Base-by-base conservation (phyloP, 2,329 filamentous ascomycete genomes). In the Rhynchosporium graminicola region DNA sequence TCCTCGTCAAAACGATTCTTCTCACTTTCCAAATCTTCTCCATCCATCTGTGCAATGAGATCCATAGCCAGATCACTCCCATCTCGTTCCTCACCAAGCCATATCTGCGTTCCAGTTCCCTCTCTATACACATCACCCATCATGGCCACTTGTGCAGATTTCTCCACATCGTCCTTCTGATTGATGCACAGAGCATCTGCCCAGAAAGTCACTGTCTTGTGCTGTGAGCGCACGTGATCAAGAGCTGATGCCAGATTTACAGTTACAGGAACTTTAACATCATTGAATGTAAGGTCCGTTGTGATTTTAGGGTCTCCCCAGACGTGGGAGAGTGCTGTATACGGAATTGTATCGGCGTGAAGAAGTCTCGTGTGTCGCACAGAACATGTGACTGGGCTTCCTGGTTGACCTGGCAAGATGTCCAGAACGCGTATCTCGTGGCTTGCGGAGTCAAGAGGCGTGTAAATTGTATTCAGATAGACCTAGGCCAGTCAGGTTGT, bases 181-280 rank as follows among this genome's bases (percentile, higher is more conserved):
- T 65, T 57, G 36, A 65, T 65, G 45, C 63, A 61, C 9, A 65
- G 5, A 10, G 63, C 61, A 50, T 65, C 63, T 43, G 61, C 45
- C 63, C 63, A 65, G n/a, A 65, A 29, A 26, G 59, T 59, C 43
- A 57, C 29, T n/a, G 36, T 57, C 40, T 46, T 15, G 2, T 6
- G 31, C 15, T 36, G 3, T 3, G 48, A 51, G n/a, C 40, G 29
- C 42, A 57, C 42, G 45, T 57, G 42, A 57, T 46, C 42, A 4
- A 57, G 42, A 6, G 45, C 26, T 2, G 42, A 46, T 38, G 42
- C 40, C 12, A 57, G 42, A 31, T 57, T 57, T 15, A 28, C 3
- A 1, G 55, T 57, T 9, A 45, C 55, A 4, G 42, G 42, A 4
- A 13, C 1, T 28, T 28, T 5, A 20, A 9, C 5, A 9, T 33